Conservation (phyloP, 495 filamentous ascomycete species). For the Tetracladium marchalianum region DNA sequence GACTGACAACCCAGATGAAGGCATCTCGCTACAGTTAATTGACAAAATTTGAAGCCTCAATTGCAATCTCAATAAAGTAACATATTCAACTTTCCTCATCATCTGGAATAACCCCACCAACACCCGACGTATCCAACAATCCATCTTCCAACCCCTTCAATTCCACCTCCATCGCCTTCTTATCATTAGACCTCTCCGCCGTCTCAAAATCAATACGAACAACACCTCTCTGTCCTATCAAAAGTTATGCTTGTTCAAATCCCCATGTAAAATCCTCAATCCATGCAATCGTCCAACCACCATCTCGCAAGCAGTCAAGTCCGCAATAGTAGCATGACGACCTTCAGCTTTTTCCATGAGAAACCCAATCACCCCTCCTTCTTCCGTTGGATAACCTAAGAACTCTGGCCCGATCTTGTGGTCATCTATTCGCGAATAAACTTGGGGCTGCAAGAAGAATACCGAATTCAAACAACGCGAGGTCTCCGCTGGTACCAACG, state of each 20-base stretch:
- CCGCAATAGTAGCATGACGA: slow-evolving; percentile 18
- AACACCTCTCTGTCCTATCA: slow-evolving; percentile 16
- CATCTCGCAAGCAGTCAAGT: slow-evolving; percentile 20
- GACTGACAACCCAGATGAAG: no score
- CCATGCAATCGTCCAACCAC: slow-evolving; percentile 19
- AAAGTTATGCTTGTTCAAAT: slow-evolving; percentile 24
- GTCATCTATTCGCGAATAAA: slow-evolving; percentile 28
- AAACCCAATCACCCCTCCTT: slow-evolving; percentile 33
- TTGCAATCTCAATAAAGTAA: no score
- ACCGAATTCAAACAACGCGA: slow-evolving; percentile 27
- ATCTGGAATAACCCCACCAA: slow-evolving; percentile 20
- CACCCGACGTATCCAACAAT: slow-evolving; percentile 17
- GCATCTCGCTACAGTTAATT: no score
- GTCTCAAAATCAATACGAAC: slow-evolving; percentile 25
- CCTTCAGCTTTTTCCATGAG: slow-evolving; percentile 26
- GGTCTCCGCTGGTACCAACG: slow-evolving; percentile 18
- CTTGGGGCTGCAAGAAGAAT: slow-evolving; percentile 26
- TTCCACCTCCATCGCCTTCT: slow-evolving; percentile 17
- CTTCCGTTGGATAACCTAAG: slow-evolving; percentile 29
- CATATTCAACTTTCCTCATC: slow-evolving; percentile 16
- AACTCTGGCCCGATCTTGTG: slow-evolving; percentile 29
- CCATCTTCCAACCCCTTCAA: slow-evolving; percentile 16
- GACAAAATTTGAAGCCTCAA: no score
- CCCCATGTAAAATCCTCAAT: slow-evolving; percentile 18
- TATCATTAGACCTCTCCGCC: slow-evolving; percentile 14